A percentile compares a stretch with the other conserved stretches of the same genome.
These are phyloP conservation scores for Datura wrightii DNA, from an alignment of 257 asterid species.

Conservation along the genomic window DNA sequence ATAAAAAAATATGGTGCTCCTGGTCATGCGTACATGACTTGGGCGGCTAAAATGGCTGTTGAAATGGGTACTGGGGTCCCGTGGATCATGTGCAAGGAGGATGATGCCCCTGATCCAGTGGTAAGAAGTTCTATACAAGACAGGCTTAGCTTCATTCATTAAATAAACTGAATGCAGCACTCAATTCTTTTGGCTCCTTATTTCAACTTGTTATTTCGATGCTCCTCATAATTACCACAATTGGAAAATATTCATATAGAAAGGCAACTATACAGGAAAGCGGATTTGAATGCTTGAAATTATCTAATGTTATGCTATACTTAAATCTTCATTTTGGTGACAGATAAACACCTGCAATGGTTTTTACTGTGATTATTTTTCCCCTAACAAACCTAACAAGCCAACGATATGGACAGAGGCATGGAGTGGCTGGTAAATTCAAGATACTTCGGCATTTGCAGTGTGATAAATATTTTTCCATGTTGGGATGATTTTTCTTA, in stretches of 20 bases:
- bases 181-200: not conserved
- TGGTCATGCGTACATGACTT: conserved; percentile 72
- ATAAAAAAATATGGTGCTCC: conserved; percentile 62
- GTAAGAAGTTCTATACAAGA: conserved; percentile 45
- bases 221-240: not conserved
- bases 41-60: conserved; percentile 99
- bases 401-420: conserved; percentile 97
- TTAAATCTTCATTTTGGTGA: conserved; percentile 32
- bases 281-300: not conserved
- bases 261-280: not conserved
- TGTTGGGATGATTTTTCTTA: not conserved
- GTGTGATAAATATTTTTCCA: conserved; percentile 2
- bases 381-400: conserved; percentile 91
- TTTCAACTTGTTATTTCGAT: not conserved
- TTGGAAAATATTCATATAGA: not conserved
- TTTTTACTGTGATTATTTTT: conserved; percentile 85
- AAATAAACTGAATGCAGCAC: not conserved
- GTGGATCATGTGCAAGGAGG: conserved; percentile 96
- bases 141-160: not conserved
- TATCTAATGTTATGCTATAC: not conserved
- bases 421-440: conserved; percentile 93
- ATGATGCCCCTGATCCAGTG: conserved; percentile 98
- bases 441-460: conserved; percentile 10
- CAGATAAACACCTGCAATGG: conserved; percentile 99
- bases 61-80: conserved; percentile 84